Evolutionary conservation across 495 filamentous ascomycete species (phyloP).

Genomic region (Aspergillus asperescens): DNA sequence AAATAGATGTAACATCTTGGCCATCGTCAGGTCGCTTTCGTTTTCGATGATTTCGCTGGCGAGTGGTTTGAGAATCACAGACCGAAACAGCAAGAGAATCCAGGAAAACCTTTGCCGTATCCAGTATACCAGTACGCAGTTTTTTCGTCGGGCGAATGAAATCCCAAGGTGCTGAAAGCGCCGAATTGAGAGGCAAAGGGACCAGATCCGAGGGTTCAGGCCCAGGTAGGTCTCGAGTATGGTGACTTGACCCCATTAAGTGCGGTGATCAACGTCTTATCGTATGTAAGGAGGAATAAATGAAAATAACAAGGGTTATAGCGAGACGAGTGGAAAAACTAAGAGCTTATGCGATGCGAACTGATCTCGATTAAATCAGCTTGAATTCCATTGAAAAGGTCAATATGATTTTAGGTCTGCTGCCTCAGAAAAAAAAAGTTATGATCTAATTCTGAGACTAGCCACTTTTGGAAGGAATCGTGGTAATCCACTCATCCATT

Average conservation of each 20-base stretch:
- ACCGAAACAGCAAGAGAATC: constrained; percentile 69
- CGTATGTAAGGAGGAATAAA: background rate
- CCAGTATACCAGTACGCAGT: constrained; percentile 59
- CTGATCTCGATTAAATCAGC: background rate
- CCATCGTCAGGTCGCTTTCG: constrained; percentile 53
- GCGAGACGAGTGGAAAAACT: background rate
- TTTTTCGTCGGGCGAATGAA: constrained; percentile 65
- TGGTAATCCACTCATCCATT: too few species aligned
- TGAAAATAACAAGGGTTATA: background rate
- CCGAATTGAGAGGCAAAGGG: constrained; percentile 20
- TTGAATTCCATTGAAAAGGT: background rate
- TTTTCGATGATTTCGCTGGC: constrained; percentile 57
- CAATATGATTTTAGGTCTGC: too few species aligned
- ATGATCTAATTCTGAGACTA: background rate
- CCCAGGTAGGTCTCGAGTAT: background rate
- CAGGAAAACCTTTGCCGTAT: constrained; percentile 67
- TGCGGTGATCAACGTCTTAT: background rate
- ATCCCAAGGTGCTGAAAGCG: constrained; percentile 32
- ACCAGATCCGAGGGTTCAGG: background rate
- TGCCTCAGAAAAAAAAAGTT: background rate
- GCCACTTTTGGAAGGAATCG: constrained; percentile 4
- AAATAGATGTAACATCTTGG: constrained; percentile 33
- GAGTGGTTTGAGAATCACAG: constrained; percentile 56
- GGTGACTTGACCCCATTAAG: background rate
- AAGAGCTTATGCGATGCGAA: background rate